Base-by-base conservation (phyloP, 768 basidiomycete genomes). In the Tubosaeta sp. region DNA sequence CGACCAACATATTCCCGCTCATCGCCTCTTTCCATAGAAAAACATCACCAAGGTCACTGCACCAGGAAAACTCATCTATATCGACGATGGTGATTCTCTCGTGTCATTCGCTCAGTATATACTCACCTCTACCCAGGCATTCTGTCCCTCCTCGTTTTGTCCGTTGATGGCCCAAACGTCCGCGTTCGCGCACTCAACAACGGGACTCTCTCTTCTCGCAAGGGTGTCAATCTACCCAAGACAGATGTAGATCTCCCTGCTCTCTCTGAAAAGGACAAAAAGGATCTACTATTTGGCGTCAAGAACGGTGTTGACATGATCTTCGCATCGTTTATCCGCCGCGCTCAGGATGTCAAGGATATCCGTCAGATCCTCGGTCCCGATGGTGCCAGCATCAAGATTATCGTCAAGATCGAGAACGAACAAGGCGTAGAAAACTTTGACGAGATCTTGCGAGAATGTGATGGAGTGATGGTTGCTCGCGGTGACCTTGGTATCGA, bases 401-500 rank as follows among this genome's bases (percentile, higher is more conserved):
- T 99, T 70, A 97, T 99, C 60, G 94, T 95, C 74, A 99, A 99
- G 75, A 98, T 99, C 59, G 96, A 99, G 74, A 99, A 99, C 73
- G 91, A 97, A 71, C 96, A 99, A 73, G 96, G 96, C 70, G 90
- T 99, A 41, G 83, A 85, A 61, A 98, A 98, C 81, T 99, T 99
- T 74, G 96, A 98, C 71, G 94, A 98, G 72, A 99, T 99, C 63
- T 71, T 99, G 63, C 84, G 80, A 62, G 96, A 88, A 69, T 82
- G 88, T 27, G 96, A 99, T 68, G 96, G 96, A 76, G 96, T 99
- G 60, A 99, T 99, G 96, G 96, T 99, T 58, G 96, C 96, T 58
- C 92, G 96, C 73, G 96, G 96, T 71, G 96, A 99, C 69, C 80
- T 99, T 45, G 96, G 96, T 70, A 99, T 99, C 64, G 96, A 99